Evolutionary conservation across 768 basidiomycete species (phyloP).

Genomic region (Steccherinum ochraceum): DNA sequence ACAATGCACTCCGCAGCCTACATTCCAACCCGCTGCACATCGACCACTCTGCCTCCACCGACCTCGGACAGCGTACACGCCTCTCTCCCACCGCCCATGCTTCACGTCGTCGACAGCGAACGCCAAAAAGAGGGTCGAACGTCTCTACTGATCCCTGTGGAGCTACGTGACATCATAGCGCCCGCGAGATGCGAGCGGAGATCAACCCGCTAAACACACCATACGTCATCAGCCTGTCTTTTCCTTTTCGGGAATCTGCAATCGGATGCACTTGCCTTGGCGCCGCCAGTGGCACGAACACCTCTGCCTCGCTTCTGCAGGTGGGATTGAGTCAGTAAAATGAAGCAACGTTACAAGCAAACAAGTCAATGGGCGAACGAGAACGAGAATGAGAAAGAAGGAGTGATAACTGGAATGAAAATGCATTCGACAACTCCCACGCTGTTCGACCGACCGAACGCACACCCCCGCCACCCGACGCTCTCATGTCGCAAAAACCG

Average conservation of each 20-base stretch:
- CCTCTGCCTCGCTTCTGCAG: slow-evolving; percentile 68
- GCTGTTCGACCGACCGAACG: too few relatives aligned
- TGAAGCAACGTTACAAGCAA: background rate
- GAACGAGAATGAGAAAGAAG: background rate
- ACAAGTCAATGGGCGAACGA: background rate
- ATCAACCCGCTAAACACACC: slow-evolving; percentile 44
- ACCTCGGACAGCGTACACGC: too few relatives aligned
- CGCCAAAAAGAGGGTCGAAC: background rate
- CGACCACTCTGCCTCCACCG: background rate
- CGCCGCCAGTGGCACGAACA: slow-evolving; percentile 81
- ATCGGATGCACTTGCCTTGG: slow-evolving; percentile 55
- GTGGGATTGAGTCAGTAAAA: background rate
- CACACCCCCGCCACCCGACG: too few relatives aligned
- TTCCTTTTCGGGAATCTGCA: background rate
- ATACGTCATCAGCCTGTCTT: background rate
- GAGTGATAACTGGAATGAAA: too few relatives aligned
- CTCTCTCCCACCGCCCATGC: too few relatives aligned
- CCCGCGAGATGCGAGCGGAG: slow-evolving; percentile 43
- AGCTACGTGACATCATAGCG: background rate
- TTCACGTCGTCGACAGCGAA: background rate
- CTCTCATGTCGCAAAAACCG: too few relatives aligned
- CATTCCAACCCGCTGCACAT: background rate
- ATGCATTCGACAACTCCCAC: too few relatives aligned
- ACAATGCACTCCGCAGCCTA: background rate
- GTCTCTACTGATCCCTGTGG: too few relatives aligned